A percentile compares a stretch with the other conserved stretches of the same genome.
phyloP scores from a whole-genome alignment of 768 basidiomycete species.

The Suillus discolor region DNA sequence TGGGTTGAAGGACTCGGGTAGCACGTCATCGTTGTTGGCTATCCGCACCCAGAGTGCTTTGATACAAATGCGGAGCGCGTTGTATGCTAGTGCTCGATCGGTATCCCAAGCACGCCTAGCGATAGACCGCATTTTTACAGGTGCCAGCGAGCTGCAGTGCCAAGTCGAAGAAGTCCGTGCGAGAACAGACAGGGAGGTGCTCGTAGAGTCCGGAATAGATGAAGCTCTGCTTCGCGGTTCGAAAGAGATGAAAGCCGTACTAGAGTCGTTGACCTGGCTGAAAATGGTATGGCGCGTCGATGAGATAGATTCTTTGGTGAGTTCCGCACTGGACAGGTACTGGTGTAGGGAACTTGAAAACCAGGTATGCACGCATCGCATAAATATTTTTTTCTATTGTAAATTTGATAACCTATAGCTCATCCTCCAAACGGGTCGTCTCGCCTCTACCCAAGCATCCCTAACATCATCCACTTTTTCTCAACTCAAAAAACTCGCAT shows the following conservation, averaged over 20 bases:
- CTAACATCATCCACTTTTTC: slow-evolving; percentile 43
- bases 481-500: slow-evolving; percentile 42
- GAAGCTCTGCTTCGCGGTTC: slow-evolving; percentile 30
- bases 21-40: slow-evolving; percentile 13
- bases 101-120: slow-evolving; percentile 34
- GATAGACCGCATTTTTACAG: slow-evolving; percentile 37
- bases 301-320: slow-evolving; percentile 39
- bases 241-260: slow-evolving; percentile 31
- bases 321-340: slow-evolving; percentile 30
- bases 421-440: slow-evolving; percentile 62
- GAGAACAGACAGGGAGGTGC: slow-evolving; percentile 38
- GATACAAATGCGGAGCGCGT: slow-evolving; percentile 40
- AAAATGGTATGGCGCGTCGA: slow-evolving; percentile 42
- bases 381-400: background rate
- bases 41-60: slow-evolving; percentile 42
- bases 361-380: slow-evolving; percentile 38
- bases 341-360: slow-evolving; percentile 53
- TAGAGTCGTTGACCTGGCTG: slow-evolving; percentile 42
- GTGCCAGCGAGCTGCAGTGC: slow-evolving; percentile 39
- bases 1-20: slow-evolving; percentile 2
- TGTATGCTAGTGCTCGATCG: slow-evolving; percentile 38
- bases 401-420: slow-evolving; percentile 43
- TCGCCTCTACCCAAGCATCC: slow-evolving; percentile 48
- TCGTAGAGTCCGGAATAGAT: slow-evolving; percentile 34
- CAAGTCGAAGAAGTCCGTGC: slow-evolving; percentile 42